Evolutionary conservation across 148 eudicot species (phyloP).

Genomic region (Rhododendron molle): DNA sequence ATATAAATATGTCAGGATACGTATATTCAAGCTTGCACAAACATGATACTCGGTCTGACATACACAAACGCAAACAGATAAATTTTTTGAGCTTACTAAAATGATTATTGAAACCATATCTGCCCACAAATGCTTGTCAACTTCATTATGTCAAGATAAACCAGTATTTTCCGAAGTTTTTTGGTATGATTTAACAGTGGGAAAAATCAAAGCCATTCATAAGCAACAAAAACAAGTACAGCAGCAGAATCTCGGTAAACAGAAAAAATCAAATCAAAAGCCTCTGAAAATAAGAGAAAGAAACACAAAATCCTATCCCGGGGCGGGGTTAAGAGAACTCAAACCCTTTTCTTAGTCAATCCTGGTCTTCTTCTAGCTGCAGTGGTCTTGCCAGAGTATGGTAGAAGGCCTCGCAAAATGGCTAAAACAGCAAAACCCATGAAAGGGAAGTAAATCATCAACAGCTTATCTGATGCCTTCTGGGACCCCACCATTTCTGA

Average conservation of each 20-base stretch:
- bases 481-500: slow-evolving; percentile 47
- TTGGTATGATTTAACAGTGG: neutral
- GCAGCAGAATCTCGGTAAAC: neutral
- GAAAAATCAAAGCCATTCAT: neutral
- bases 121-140: neutral
- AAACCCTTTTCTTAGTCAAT: slow-evolving; percentile 58
- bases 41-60: neutral
- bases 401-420: slow-evolving; percentile 52
- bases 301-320: neutral
- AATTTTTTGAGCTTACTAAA: neutral
- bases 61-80: neutral
- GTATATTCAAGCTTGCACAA: neutral
- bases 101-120: neutral
- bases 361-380: slow-evolving; percentile 29
- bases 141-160: neutral
- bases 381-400: slow-evolving; percentile 38
- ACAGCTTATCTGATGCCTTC: slow-evolving; percentile 54
- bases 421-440: slow-evolving; percentile 58
- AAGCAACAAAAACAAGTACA: neutral
- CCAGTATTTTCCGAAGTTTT: neutral
- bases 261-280: neutral
- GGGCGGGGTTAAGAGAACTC: neutral
- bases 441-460: slow-evolving; percentile 64
- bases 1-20: neutral
- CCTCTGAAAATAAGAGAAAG: neutral